Base-by-base conservation (phyloP, 2,329 filamentous ascomycete genomes). In the Macroventuria anomochaeta region DNA sequence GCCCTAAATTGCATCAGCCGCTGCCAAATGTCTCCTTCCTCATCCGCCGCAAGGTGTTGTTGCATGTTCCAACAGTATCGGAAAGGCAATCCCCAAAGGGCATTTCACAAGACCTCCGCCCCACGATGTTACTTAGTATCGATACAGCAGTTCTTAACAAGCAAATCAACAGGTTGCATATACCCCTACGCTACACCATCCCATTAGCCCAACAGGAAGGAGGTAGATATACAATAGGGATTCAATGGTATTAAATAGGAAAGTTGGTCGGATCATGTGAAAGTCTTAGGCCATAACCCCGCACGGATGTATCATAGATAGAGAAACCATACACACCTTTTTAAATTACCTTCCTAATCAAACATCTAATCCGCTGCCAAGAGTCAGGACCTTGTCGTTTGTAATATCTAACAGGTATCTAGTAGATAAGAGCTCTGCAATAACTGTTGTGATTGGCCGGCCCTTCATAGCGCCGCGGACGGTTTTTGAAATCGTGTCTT, bases 261-360 rank as follows among this genome's bases (percentile, higher is more conserved):
- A 46, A 32, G 29, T 40, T 48, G 32, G 32, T 48, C 55, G 34
- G 41, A 46, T 29, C 38, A 47, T 41, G 17, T 41, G 52, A 53
- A 28, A 59, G 50, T 36, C 53, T 42, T 46, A 38, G 31, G 28
- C 34, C 40, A 46, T 20, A 18, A 49, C 42, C 55, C 52, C 53
- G 48, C 52, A 58, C 42, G 38, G 57, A 51, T 34, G 54, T 31
- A 55, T 59, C 40, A 25, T 57, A 43, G 52, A 57, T 56, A 51
- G 23, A 44, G 38, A 46, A 32, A 11, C 42, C 59, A 53, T 49
- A 59, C 59, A 60, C 59, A 59, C 56, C 52, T 39, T 52, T 46
- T 44, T 43, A 49, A 28, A 50, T 53, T 64, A 64, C 61, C 59
- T 64, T 62, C 62, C 60, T 39, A 38, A 62, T 62, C 44, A 13